Conservation (phyloP, 495 filamentous ascomycete species). For the Xanthoparmelia taractica region DNA sequence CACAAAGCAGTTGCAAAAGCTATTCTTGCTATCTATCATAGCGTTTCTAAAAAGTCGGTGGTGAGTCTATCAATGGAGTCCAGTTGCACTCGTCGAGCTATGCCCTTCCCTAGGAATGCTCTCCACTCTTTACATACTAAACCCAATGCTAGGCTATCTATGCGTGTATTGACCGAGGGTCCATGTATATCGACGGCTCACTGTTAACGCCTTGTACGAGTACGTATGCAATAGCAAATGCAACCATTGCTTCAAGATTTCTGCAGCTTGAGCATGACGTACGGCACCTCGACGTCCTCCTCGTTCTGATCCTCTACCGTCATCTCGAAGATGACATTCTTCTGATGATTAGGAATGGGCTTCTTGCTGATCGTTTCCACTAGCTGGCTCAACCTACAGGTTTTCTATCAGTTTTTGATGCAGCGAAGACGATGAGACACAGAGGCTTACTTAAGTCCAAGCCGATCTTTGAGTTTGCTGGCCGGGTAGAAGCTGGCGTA, state of each 20-base stretch:
- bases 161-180: neutral
- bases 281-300: constrained; percentile 95
- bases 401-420: constrained; percentile 14
- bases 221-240: neutral
- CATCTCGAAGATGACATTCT: constrained; percentile 93
- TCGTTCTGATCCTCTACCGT: constrained; percentile 83
- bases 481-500: constrained; percentile 93
- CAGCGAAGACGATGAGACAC: neutral
- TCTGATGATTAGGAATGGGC: constrained; percentile 81
- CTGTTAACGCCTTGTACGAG: neutral
- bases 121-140: neutral
- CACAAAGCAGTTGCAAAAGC: constrained; percentile 5
- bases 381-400: constrained; percentile 66
- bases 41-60: neutral
- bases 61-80: neutral
- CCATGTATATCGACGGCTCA: neutral
- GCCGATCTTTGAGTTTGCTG: constrained; percentile 76
- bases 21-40: neutral
- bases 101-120: no score
- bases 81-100: neutral
- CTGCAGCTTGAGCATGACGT: constrained; percentile 77
- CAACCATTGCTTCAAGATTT: constrained; percentile 28
- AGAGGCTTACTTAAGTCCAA: constrained; percentile 54
- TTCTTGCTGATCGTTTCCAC: constrained; percentile 88
- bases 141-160: constrained; percentile 2